Evolutionary conservation across 768 basidiomycete species (phyloP).

Genomic region (Agaricus subrufescens): DNA sequence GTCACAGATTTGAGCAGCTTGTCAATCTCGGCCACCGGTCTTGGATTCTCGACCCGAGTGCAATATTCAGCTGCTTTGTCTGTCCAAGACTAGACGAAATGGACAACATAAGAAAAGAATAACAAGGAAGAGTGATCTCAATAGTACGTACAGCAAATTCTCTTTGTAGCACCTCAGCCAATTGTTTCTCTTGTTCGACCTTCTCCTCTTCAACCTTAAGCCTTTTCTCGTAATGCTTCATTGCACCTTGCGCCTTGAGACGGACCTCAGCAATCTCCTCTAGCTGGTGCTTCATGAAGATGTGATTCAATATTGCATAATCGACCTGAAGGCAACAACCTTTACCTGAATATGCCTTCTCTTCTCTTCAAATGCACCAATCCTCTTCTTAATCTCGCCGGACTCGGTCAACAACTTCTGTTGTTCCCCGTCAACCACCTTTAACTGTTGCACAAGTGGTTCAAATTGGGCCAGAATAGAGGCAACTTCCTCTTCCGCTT

Average conservation of each 20-base stretch:
- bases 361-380: slow-evolving; percentile 46
- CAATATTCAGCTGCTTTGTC: slow-evolving; percentile 60
- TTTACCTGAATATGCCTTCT: slow-evolving; percentile 42
- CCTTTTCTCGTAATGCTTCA: slow-evolving; percentile 48
- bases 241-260: slow-evolving; percentile 43
- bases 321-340: background rate
- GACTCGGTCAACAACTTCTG: slow-evolving; percentile 34
- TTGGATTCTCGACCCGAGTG: slow-evolving; percentile 49
- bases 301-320: background rate
- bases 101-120: too few relatives aligned
- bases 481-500: slow-evolving; percentile 49
- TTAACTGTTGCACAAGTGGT: slow-evolving; percentile 39
- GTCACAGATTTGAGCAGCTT: slow-evolving; percentile 60
- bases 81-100: slow-evolving; percentile 51
- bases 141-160: slow-evolving; percentile 55
- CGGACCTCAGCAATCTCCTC: slow-evolving; percentile 45
- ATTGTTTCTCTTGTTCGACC: slow-evolving; percentile 39
- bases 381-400: slow-evolving; percentile 41
- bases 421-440: slow-evolving; percentile 43
- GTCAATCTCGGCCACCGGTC: slow-evolving; percentile 52
- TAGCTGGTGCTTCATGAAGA: slow-evolving; percentile 39
- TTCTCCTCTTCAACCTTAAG: slow-evolving; percentile 42
- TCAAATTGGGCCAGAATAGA: slow-evolving; percentile 43
- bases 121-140: background rate
- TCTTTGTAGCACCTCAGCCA: slow-evolving; percentile 45